Base-by-base conservation (phyloP, 1,139 yeast genomes). In the Entelexis paramagnoliae region DNA sequence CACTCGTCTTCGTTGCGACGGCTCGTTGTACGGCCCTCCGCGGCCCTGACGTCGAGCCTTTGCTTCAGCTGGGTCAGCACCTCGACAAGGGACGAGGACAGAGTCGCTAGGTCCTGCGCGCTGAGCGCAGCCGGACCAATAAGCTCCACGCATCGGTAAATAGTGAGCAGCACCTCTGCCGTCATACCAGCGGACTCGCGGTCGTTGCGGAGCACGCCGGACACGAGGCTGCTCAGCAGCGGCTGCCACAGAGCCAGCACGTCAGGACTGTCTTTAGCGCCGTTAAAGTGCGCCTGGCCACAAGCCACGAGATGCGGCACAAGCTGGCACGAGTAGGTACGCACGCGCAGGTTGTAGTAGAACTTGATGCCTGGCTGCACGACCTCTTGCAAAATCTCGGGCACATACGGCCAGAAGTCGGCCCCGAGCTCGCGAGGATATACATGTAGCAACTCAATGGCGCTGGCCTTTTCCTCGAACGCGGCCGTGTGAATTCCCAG, bases 401-500 rank as follows among this genome's bases (percentile, higher is more conserved):
- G 77, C 19, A 86, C 93, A 72, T 86, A 91, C 4, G 87, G 88
- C 60, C 77, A 83, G 67, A 93, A 91, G 54, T 79, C 83, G 34
- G 77, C 91, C 59, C 86, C 87, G 59, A 91, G 75, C 59, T 86
- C 86, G 50, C 83, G 79, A 13, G 96, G 95, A 64, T 93, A 91
- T n/a, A 83, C 78, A 59, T 88, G 79, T 54, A 91, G 73, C 54
- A 91, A 73, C 63, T 91, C 96, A 73, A 91, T 83, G 4, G 98
- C 97, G 36, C 83, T 76, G 9, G 87, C 89, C 69, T 93, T 91
- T 59, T 89, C 97, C 64, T 91, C 98, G 57, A 91, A 74, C 20
- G 86, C 75, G 17, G 96, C 87, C 4, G 96, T 87, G 65, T 89
- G 95, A 50, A 91, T 88, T 24, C 97, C 98, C 63, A 93, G 81